Base-by-base conservation (phyloP, 2,329 filamentous ascomycete genomes). In the Penicillium psychrosexuale region DNA sequence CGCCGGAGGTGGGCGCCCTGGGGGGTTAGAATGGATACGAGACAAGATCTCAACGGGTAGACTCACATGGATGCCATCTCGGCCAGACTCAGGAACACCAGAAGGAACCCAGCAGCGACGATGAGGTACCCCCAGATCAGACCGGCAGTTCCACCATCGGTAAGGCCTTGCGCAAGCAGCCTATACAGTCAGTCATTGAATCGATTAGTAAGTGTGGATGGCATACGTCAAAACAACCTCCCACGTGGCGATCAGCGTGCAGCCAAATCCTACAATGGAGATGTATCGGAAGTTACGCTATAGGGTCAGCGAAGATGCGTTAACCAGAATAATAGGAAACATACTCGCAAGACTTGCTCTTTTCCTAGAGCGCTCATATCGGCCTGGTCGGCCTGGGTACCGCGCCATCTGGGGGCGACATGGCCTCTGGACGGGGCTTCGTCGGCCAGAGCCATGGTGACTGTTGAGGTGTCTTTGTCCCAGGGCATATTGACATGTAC, bases 51-150 rank as follows among this genome's bases (percentile, higher is more conserved):
- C 6, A 28, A 37, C 28, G 15, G 33, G 31, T 46, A 33, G 11
- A 45, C 61, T 55, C 59, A 67, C 75, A 81, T 81, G 5, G 76
- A 79, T 1, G 77, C 77, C 72, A 81, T 78, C 59, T 81, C 79
- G 7, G 77, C 77, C 70, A 81, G 75, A 3, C 75, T 78, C 0
- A 70, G 65, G 53, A 73, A 73, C 33, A 76, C 72, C 5, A 70
- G 51, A 3, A 74, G 59, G 37, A 77, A 74, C 0, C 79, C 80
- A 31, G 76, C 62, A 75, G 78, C 80, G 11, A 75, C 75, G 34
- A 80, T 65, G 2, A 82, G 56, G 51, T 77, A 82, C 4, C 79
- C 75, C 72, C 80, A 84, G 38, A 84, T 76, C 11, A 82, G 70
- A 24, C 80, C 81, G 3, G 77, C 80, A 1, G 78, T 77, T 13